Percentiles rank a stretch among this genome's conserved stretches.
Evolutionary conservation across 2,329 filamentous ascomycete genomes (phyloP).

Genomic region (Rhynchosporium agropyri): DNA sequence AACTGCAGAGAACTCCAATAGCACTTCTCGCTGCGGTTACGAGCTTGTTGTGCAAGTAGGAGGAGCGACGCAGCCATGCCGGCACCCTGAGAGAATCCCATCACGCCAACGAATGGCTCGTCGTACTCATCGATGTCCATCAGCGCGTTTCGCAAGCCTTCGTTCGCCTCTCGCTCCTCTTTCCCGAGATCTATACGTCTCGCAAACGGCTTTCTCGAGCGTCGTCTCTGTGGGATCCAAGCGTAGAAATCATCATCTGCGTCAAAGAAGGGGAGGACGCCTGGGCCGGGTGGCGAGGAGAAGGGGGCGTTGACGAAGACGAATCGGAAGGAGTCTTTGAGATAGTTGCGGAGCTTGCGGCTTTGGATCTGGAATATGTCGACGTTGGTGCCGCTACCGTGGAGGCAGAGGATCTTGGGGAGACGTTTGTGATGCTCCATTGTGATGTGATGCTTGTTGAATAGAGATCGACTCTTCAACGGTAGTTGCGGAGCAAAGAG

Average conservation of each 20-base stretch:
- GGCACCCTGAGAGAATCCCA: slow-evolving; percentile 12
- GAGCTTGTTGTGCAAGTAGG: slow-evolving; percentile 5
- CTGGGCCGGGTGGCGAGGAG: slow-evolving; percentile 22
- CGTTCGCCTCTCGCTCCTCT: slow-evolving; percentile 1
- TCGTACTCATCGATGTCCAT: not conserved
- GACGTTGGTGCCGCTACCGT: slow-evolving; percentile 24
- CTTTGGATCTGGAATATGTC: slow-evolving; percentile 29
- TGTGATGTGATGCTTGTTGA: not conserved
- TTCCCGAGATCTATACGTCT: slow-evolving; percentile 11
- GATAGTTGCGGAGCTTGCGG: slow-evolving; percentile 23
- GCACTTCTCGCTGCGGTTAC: slow-evolving; percentile 3
- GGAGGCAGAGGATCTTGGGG: slow-evolving; percentile 27
- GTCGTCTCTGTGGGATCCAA: slow-evolving; percentile 18
- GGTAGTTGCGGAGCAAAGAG: too few relatives aligned
- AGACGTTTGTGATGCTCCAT: slow-evolving; percentile 9
- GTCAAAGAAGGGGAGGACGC: slow-evolving; percentile 29
- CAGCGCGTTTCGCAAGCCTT: not conserved
- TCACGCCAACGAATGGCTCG: slow-evolving; percentile 1
- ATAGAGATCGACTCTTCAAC: not conserved
- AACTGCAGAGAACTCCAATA: not conserved
- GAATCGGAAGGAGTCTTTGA: slow-evolving; percentile 24
- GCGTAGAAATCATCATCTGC: slow-evolving; percentile 27
- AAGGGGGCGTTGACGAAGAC: slow-evolving; percentile 29
- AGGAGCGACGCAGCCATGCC: not conserved
- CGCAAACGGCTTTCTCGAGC: not conserved